These are phyloP conservation scores for Sclerotinia glacialis DNA, from an alignment of 2,329 filamentous ascomycete species.

Conservation along the genomic window DNA sequence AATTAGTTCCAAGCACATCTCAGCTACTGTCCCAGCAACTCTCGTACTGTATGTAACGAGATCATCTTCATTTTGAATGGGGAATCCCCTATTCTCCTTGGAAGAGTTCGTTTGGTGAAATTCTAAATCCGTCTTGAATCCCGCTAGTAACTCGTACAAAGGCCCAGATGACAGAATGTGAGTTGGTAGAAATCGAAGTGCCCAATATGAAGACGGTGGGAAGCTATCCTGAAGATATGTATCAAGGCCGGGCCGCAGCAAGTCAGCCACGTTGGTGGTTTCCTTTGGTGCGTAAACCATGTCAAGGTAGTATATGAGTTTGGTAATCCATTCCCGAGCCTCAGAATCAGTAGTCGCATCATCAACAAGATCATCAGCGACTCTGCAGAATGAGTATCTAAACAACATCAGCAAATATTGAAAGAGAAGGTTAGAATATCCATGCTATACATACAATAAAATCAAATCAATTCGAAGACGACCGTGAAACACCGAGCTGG, in stretches of 20 bases:
- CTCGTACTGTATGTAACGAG: slow-evolving; percentile 62
- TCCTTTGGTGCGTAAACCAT: slow-evolving; percentile 46
- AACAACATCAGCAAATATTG: slow-evolving; percentile 22
- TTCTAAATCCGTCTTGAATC: slow-evolving; percentile 65
- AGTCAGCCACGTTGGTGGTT: slow-evolving; percentile 30
- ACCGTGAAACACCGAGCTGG: slow-evolving; percentile 66
- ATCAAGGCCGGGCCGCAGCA: slow-evolving; percentile 26
- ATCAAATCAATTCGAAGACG: slow-evolving; percentile 66
- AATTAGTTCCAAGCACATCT: slow-evolving; percentile 65
- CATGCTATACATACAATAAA: slow-evolving; percentile 49
- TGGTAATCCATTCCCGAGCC: slow-evolving; percentile 56
- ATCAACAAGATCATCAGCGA: slow-evolving; percentile 72
- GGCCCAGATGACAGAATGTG: slow-evolving; percentile 56
- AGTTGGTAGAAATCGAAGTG: slow-evolving; percentile 58
- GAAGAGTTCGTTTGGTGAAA: slow-evolving; percentile 44
- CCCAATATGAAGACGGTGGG: slow-evolving; percentile 40
- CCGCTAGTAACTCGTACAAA: slow-evolving; percentile 61
- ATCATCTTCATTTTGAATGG: slow-evolving; percentile 57
- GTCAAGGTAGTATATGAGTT: slow-evolving; percentile 56
- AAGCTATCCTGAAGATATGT: slow-evolving; percentile 33
- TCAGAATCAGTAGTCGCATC: slow-evolving; percentile 53
- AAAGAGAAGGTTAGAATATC: too few species aligned
- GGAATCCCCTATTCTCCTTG: slow-evolving; percentile 42
- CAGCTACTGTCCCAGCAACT: slow-evolving; percentile 70
- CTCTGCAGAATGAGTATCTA: slow-evolving; percentile 69